A percentile compares a stretch with the other conserved stretches of the same genome.
phyloP scores from a whole-genome alignment of 208 protist species.

The Strigomonas galati region DNA sequence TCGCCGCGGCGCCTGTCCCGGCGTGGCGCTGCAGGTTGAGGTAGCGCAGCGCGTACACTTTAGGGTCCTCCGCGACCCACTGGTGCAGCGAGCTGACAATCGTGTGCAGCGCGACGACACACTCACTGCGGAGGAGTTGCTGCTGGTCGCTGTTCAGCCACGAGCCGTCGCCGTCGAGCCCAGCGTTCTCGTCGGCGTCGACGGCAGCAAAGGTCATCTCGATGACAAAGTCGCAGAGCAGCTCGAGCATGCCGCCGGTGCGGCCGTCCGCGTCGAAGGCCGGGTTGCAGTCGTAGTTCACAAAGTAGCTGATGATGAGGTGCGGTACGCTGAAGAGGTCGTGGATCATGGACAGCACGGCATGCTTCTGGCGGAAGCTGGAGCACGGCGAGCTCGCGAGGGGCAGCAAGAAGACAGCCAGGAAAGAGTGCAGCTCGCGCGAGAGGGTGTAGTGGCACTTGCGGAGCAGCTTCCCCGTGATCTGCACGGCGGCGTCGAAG shows the following conservation, averaged over 20 bases:
- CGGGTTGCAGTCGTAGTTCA: conserved; percentile 88
- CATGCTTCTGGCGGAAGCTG: conserved; percentile 73
- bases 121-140: conserved; percentile 71
- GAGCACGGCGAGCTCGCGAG: conserved; percentile 50
- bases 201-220: conserved; percentile 61
- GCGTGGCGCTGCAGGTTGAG: background rate
- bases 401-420: conserved; percentile 65
- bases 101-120: conserved; percentile 52
- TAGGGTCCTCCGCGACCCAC: conserved; percentile 78
- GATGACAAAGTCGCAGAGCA: conserved; percentile 67
- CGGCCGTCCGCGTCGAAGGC: conserved; percentile 55
- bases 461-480: conserved; percentile 52
- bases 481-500: conserved; percentile 47
- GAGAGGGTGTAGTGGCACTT: conserved; percentile 75
- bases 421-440: conserved; percentile 62
- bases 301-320: conserved; percentile 72
- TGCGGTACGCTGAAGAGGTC: conserved; percentile 61
- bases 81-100: conserved; percentile 59
- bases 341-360: conserved; percentile 68
- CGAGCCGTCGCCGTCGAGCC: conserved; percentile 2
- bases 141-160: conserved; percentile 77
- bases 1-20: background rate
- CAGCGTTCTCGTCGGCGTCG: background rate
- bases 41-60: conserved; percentile 36
- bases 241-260: conserved; percentile 66